These are phyloP conservation scores for Colletotrichum kahawae DNA, from an alignment of 2,329 filamentous ascomycete genomes.

Conservation along the genomic window DNA sequence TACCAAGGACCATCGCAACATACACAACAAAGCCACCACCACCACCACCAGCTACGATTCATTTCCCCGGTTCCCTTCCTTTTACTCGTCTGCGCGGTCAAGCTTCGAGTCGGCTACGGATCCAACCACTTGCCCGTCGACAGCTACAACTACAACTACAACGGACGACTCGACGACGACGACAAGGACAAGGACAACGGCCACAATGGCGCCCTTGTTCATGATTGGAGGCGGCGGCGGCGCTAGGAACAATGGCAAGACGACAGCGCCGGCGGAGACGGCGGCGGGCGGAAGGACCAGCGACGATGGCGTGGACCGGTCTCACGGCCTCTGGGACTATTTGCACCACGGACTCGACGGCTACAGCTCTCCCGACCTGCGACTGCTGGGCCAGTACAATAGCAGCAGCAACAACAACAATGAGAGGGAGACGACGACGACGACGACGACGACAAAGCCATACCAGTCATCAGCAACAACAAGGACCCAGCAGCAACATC, in stretches of 20 bases:
- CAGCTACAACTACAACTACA: neutral
- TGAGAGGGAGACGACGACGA: neutral
- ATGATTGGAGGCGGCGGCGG: neutral
- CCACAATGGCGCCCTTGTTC: constrained; percentile 16
- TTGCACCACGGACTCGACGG: constrained; percentile 19
- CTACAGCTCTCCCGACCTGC: constrained; percentile 12
- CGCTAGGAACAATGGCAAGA: constrained; percentile 1
- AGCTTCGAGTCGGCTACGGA: neutral
- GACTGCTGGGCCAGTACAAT: neutral
- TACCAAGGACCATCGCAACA: neutral
- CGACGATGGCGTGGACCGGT: constrained; percentile 13
- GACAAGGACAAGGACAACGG: neutral
- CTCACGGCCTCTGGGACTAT: constrained; percentile 15
- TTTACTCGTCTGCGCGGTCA: constrained; percentile 6
- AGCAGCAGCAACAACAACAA: neutral
- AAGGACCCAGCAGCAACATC: neutral
- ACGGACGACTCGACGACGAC: neutral
- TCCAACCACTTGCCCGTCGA: neutral
- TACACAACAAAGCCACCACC: neutral
- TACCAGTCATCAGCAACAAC: neutral
- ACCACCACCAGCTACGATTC: neutral
- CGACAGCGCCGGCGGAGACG: neutral
- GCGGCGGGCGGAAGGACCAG: neutral
- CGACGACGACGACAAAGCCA: neutral
- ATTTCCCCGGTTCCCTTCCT: neutral